Percentiles rank a stretch among this genome's conserved stretches.
Evolutionary conservation across 2,329 filamentous ascomycete genomes (phyloP).

Genomic region (Colletotrichum sp.): DNA sequence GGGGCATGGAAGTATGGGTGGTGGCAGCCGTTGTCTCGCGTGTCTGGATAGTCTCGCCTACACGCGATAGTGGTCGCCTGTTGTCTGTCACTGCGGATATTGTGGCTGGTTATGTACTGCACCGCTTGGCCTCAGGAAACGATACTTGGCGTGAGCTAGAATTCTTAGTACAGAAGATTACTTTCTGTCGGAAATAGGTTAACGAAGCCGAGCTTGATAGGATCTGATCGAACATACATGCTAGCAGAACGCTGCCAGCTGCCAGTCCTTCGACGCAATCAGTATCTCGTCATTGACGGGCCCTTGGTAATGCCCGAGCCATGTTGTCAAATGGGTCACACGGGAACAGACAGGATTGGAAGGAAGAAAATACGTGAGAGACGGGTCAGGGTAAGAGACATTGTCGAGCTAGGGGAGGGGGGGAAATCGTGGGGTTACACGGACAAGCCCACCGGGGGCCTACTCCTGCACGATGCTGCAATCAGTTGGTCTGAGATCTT

Average conservation of each 20-base stretch:
- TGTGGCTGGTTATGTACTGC: neutral
- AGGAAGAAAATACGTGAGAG: neutral
- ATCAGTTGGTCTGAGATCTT: neutral
- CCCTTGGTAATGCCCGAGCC: neutral
- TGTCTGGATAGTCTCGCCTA: neutral
- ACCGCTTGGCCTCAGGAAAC: neutral
- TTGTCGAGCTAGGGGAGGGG: no score
- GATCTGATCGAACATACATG: neutral
- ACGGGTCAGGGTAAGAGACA: neutral
- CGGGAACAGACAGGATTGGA: neutral
- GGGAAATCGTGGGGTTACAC: neutral
- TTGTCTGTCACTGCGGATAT: neutral
- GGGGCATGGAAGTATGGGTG: neutral
- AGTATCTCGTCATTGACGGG: neutral
- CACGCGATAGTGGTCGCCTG: neutral
- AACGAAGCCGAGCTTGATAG: neutral
- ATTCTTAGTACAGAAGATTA: neutral
- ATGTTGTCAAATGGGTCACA: neutral
- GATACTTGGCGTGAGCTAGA: neutral
- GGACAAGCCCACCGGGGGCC: neutral
- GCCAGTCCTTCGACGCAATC: neutral
- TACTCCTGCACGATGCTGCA: constrained; percentile 12
- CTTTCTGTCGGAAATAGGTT: neutral
- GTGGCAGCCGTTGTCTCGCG: neutral
- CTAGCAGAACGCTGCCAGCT: neutral